These are phyloP conservation scores for Diaporthe humulicola DNA, from an alignment of 2,329 filamentous ascomycete genomes.

Conservation along the genomic window DNA sequence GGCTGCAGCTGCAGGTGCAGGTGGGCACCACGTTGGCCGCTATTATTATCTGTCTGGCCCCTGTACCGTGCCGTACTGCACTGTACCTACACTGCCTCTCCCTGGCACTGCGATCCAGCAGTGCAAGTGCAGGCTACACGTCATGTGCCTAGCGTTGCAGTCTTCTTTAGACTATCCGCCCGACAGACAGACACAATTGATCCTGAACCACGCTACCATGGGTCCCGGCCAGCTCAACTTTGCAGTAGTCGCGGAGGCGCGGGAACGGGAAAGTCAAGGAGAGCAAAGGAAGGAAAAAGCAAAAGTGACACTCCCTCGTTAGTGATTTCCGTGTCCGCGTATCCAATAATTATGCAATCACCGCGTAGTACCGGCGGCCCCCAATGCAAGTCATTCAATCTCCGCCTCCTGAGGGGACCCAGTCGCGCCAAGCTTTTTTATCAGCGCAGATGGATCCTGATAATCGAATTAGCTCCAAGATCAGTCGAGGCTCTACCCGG, in stretches of 20 bases:
- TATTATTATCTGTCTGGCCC: not conserved
- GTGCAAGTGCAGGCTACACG: constrained; percentile 6
- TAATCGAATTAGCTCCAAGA: constrained; percentile 37
- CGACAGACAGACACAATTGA: constrained; percentile 13
- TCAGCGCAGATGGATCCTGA: constrained; percentile 31
- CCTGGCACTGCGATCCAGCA: not conserved
- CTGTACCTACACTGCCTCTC: not conserved
- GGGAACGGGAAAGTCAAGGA: not conserved
- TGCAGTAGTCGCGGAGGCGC: constrained; percentile 10
- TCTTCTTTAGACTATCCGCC: constrained; percentile 4
- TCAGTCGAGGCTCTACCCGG: constrained; percentile 35
- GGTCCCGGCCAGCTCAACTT: not conserved
- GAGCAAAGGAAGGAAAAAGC: not conserved
- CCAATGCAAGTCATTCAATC: constrained; percentile 31
- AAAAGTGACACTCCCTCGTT: constrained; percentile 9
- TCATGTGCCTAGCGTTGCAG: constrained; percentile 18
- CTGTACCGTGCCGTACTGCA: not conserved
- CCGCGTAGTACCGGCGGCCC: constrained; percentile 10
- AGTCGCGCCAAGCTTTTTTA: constrained; percentile 30
- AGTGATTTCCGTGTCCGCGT: not conserved
- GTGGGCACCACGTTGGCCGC: not conserved
- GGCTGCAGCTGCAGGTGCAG: constrained; percentile 12
- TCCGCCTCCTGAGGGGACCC: constrained; percentile 27
- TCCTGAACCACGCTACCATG: constrained; percentile 14
- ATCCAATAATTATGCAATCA: constrained; percentile 27